Base-by-base conservation (phyloP, 1,139 yeast species). In the Taiozyma sp. region DNA sequence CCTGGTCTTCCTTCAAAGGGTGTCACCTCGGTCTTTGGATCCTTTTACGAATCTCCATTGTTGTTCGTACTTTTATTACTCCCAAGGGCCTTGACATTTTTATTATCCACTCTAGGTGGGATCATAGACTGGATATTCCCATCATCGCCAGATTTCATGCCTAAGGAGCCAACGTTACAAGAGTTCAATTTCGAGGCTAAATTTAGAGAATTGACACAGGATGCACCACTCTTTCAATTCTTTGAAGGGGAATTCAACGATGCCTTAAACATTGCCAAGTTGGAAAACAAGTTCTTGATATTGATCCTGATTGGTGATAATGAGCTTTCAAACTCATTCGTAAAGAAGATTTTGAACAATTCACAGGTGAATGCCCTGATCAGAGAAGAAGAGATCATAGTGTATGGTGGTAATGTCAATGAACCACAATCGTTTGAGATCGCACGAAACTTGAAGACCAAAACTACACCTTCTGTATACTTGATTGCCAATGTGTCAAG, bases 401-500 rank as follows among this genome's bases (percentile, higher is more conserved):
- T 67, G 1, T 71, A 64, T 50, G 50, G 65, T 46, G 65, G 68
- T 0, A 59, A 65, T 16, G 69, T 63, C 2, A 50, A 56, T 13
- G 71, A 68, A 41, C 49, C 64, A 11, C 74, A 71, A 53, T 62
- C 68, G 7, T 64, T 67, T 64, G 61, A 63, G 16, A 58, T 71
- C 8, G 65, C 71, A 1, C 59, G 58, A 32, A 57, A 60, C 24
- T 43, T 70, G 24, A 62, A 56, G 13, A 52, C 67, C 1, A 62
- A 59, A 37, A 56, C 53, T 1, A 56, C 68, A 0, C 73, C 74
- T 1, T 65, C 68, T 28, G 63, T 64, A 28, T 57, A 66, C n/a
- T 50, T 71, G n/a, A 53, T 70, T 45, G 74, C 68, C 2, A 70
- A 70, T 50, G 73, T 69, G 5, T 46, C 68, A 21, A 68, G 67